A percentile compares a stretch with the other conserved stretches of the same genome.
Conservation (phyloP, 208 protist species). For the Trypanosoma theileri region DNA sequence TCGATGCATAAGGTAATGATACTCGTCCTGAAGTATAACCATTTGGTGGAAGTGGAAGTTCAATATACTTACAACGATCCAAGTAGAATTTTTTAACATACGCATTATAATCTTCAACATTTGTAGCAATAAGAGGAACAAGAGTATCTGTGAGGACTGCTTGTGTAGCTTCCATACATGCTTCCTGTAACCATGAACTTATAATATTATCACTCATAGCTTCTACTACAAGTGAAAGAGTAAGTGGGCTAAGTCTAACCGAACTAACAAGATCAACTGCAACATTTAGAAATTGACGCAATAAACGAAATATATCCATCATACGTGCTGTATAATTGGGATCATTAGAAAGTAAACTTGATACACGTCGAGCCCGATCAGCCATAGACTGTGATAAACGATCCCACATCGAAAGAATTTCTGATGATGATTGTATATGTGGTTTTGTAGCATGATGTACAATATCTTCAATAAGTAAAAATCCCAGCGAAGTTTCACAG, state of each 20-base stretch:
- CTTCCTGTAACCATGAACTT: slow-evolving; percentile 79
- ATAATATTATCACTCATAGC: slow-evolving; percentile 74
- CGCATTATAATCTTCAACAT: slow-evolving; percentile 49
- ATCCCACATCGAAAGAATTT: slow-evolving; percentile 82
- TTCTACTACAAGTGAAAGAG: slow-evolving; percentile 75
- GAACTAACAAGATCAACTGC: slow-evolving; percentile 64
- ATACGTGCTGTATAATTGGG: slow-evolving; percentile 57
- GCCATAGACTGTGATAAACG: slow-evolving; percentile 44
- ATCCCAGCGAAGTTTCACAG: slow-evolving; percentile 72
- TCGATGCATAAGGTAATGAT: slow-evolving; percentile 66
- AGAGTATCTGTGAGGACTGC: slow-evolving; percentile 66
- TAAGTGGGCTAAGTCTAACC: slow-evolving; percentile 67
- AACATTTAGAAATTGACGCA: slow-evolving; percentile 63
- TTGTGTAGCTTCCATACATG: slow-evolving; percentile 69
- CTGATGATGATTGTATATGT: slow-evolving; percentile 70
- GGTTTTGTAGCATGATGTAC: slow-evolving; percentile 78
- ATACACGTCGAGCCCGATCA: slow-evolving; percentile 48
- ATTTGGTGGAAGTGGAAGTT: slow-evolving; percentile 52
- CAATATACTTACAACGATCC: slow-evolving; percentile 56
- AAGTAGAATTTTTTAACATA: slow-evolving; percentile 67
- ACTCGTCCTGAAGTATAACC: slow-evolving; percentile 44
- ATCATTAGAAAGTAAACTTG: slow-evolving; percentile 50
- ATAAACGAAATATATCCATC: slow-evolving; percentile 53
- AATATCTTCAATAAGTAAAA: slow-evolving; percentile 85
- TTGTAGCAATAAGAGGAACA: slow-evolving; percentile 42